Evolutionary conservation across 805 yeast genomes (phyloP).

Genomic region (Sugiyamaella americana): DNA sequence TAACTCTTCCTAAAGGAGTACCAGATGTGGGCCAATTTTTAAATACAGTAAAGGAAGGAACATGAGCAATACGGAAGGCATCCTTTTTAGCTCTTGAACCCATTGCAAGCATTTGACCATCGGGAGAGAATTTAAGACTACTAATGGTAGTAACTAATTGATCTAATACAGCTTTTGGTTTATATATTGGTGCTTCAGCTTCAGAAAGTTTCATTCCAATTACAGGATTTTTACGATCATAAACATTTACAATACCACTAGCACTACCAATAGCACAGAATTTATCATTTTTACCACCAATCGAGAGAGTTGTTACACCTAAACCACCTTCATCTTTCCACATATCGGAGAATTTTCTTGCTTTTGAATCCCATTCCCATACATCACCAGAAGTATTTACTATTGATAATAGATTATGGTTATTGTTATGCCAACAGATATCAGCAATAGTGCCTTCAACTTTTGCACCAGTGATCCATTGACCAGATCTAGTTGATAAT

Average conservation of each 20-base stretch:
- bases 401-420: constrained; percentile 40
- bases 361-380: constrained; percentile 70
- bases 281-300: constrained; percentile 65
- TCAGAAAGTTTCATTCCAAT: constrained; percentile 21
- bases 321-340: constrained; percentile 88
- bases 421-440: constrained; percentile 55
- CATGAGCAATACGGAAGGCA: constrained; percentile 77
- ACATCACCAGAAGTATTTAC: constrained; percentile 79
- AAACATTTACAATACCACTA: constrained; percentile 84
- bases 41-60: constrained; percentile 81
- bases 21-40: constrained; percentile 97
- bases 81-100: constrained; percentile 84
- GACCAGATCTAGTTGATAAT: constrained; percentile 70
- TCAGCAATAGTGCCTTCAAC: constrained; percentile 84
- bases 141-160: constrained; percentile 80
- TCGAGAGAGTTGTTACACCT: constrained; percentile 69
- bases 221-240: constrained; percentile 46
- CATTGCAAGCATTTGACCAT: constrained; percentile 82
- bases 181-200: constrained; percentile 31
- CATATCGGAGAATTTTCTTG: constrained; percentile 47
- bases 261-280: constrained; percentile 87
- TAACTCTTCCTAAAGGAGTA: constrained; percentile 93
- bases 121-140: constrained; percentile 64
- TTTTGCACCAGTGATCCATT: constrained; percentile 81
- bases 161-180: constrained; percentile 62